A percentile compares a stretch with the other conserved stretches of the same genome.
Evolutionary conservation across 495 filamentous ascomycete species (phyloP).

Genomic region (Aspergillus heteromorphus): DNA sequence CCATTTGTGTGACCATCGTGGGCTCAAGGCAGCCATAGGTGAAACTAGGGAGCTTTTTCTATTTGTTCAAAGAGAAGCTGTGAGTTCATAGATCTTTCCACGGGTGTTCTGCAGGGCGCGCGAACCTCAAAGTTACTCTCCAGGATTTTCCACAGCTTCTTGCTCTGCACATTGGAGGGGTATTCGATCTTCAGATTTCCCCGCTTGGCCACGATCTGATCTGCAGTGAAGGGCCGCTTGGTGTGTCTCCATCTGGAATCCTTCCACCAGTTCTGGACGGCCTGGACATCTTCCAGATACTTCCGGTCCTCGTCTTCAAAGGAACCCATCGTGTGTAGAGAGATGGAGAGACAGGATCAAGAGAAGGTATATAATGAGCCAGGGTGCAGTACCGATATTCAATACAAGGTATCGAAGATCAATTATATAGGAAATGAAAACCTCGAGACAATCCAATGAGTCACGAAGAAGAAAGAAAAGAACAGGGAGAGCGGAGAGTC

Average conservation of each 20-base stretch:
- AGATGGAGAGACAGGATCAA: not conserved
- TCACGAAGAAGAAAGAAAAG: constrained; percentile 6
- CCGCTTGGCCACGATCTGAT: constrained; percentile 93
- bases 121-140: constrained; percentile 77
- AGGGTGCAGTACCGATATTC: not conserved
- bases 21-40: constrained; percentile 97
- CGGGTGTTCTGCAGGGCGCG: no score
- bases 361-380: not conserved
- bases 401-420: constrained; percentile 6
- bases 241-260: constrained; percentile 90
- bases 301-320: constrained; percentile 72
- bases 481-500: constrained; percentile 2
- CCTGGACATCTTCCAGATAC: constrained; percentile 74
- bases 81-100: not conserved
- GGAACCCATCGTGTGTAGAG: constrained; percentile 36
- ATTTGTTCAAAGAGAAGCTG: not conserved
- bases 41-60: constrained; percentile 81
- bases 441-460: constrained; percentile 9
- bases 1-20: constrained; percentile 98
- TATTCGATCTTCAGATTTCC: constrained; percentile 90
- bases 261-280: constrained; percentile 90
- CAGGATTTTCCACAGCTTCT: constrained; percentile 91
- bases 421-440: not conserved
- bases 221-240: constrained; percentile 87
- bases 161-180: constrained; percentile 77